Conservation (phyloP, 768 basidiomycete genomes). For the Hericium erinaceus region DNA sequence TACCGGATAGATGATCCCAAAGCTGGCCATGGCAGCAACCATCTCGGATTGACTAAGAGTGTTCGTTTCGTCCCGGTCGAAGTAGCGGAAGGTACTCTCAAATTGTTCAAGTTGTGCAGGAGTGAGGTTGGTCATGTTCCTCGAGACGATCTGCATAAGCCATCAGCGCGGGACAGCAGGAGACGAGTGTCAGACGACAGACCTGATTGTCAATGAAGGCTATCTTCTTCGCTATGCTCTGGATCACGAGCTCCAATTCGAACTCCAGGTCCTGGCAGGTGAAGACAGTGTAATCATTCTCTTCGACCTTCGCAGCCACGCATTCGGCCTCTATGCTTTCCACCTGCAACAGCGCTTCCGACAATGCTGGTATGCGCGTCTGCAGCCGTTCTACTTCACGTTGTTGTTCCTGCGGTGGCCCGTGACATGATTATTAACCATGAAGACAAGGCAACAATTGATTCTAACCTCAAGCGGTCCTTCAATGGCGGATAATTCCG, state of each 20-base stretch:
- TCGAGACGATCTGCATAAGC: conserved; percentile 69
- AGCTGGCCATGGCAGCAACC: conserved; percentile 87
- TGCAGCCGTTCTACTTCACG: conserved; percentile 54
- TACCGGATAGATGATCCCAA: conserved; percentile 89
- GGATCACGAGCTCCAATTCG: conserved; percentile 75
- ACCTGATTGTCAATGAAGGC: conserved; percentile 96
- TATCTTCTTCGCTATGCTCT: conserved; percentile 82
- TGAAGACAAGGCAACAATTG: not conserved
- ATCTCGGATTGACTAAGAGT: conserved; percentile 79
- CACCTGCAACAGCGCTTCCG: conserved; percentile 45
- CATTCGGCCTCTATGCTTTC: conserved; percentile 67
- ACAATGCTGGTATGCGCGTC: conserved; percentile 55
- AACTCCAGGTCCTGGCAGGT: conserved; percentile 85
- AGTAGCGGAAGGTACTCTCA: conserved; percentile 95
- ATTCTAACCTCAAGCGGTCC: conserved; percentile 62
- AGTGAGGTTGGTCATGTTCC: conserved; percentile 89
- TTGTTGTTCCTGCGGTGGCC: conserved; percentile 58
- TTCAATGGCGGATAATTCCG: conserved; percentile 63
- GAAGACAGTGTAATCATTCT: conserved; percentile 92
- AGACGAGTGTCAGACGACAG: conserved; percentile 9
- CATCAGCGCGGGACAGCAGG: not conserved
- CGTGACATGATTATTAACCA: not conserved
- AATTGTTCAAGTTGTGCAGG: conserved; percentile 95
- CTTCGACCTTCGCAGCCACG: conserved; percentile 83
- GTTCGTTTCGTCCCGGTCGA: conserved; percentile 89